Percentiles rank a stretch among this genome's conserved stretches.
phyloP scores from a whole-genome alignment of 2,329 filamentous ascomycete species.

The Dactylellina leptospora region DNA sequence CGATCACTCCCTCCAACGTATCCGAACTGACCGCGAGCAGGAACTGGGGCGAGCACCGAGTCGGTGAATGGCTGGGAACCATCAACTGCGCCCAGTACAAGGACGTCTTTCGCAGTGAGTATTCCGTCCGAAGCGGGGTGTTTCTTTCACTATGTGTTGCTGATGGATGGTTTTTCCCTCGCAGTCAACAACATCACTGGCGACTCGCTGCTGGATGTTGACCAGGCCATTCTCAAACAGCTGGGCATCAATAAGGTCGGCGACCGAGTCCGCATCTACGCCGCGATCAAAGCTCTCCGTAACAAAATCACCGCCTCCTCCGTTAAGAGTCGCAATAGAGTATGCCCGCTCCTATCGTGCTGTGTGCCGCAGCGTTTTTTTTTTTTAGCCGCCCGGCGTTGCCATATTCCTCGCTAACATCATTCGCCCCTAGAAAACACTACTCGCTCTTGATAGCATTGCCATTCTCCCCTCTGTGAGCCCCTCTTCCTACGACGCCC shows the following conservation, averaged over 20 bases:
- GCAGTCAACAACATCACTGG: conserved; percentile 92
- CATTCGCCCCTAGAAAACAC: conserved; percentile 32
- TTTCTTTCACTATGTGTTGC: conserved; percentile 27
- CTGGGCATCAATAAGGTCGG: conserved; percentile 99
- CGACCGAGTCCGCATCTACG: conserved; percentile 88
- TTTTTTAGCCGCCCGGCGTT: conserved; percentile 3
- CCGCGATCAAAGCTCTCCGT: conserved; percentile 82
- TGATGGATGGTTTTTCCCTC: conserved; percentile 9
- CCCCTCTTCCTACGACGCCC: conserved; percentile 43
- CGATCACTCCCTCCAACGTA: conserved; percentile 60
- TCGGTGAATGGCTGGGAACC: conserved; percentile 87
- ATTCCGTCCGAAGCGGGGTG: conserved; percentile 18
- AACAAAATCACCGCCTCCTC: conserved; percentile 79
- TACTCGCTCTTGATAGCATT: conserved; percentile 46
- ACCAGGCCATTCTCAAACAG: conserved; percentile 94
- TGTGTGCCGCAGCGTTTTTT: too few species aligned
- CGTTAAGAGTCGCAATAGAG: conserved; percentile 80
- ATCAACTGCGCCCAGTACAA: conserved; percentile 97
- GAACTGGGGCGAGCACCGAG: conserved; percentile 85
- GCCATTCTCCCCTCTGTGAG: conserved; percentile 42
- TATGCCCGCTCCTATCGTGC: conserved; percentile 65
- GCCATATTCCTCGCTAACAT: conserved; percentile 20
- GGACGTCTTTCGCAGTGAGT: conserved; percentile 62
- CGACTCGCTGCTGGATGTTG: conserved; percentile 94
- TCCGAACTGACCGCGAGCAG: conserved; percentile 1